These are phyloP conservation scores for Colletotrichum sp. DNA, from an alignment of 2,329 filamentous ascomycete species.

Conservation along the genomic window DNA sequence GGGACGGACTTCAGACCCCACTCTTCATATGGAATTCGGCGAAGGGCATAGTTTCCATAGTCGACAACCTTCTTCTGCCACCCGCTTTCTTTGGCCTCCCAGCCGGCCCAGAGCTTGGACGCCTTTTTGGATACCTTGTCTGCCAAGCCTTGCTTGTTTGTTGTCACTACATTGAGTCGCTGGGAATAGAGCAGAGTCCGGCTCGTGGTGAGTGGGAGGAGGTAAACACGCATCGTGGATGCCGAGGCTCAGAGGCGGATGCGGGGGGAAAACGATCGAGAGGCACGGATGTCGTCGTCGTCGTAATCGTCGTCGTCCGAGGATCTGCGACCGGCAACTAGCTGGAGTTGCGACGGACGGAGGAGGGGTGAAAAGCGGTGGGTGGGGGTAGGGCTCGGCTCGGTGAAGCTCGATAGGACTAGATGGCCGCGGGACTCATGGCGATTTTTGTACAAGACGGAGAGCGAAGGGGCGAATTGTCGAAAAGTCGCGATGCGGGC, in stretches of 20 bases:
- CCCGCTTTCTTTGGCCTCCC: slow-evolving; percentile 83
- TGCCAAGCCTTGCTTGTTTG: slow-evolving; percentile 58
- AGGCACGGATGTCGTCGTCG: not conserved
- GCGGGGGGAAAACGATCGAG: not conserved
- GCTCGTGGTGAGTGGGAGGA: slow-evolving; percentile 90
- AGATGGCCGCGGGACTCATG: not conserved
- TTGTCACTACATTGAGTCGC: slow-evolving; percentile 63
- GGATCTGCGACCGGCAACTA: not conserved
- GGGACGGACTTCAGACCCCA: slow-evolving; percentile 97
- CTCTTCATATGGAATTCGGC: slow-evolving; percentile 93
- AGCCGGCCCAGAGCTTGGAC: slow-evolving; percentile 78
- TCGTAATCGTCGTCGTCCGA: not conserved
- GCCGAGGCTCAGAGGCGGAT: not conserved
- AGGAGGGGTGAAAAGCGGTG: not conserved
- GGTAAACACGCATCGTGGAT: slow-evolving; percentile 81
- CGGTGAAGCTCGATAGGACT: not conserved
- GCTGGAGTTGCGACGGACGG: not conserved
- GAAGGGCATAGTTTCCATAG: slow-evolving; percentile 85
- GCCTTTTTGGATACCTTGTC: slow-evolving; percentile 77
- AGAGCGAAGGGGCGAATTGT: not conserved
- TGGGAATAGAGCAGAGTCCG: slow-evolving; percentile 94
- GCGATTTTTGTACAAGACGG: not conserved
- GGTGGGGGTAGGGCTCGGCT: not conserved
- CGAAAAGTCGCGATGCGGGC: not conserved
- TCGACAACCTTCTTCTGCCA: slow-evolving; percentile 89